A percentile compares a stretch with the other conserved stretches of the same genome.
Evolutionary conservation across 23 red algal species (phyloP).

Genomic region (Gracilaria gracilis): DNA sequence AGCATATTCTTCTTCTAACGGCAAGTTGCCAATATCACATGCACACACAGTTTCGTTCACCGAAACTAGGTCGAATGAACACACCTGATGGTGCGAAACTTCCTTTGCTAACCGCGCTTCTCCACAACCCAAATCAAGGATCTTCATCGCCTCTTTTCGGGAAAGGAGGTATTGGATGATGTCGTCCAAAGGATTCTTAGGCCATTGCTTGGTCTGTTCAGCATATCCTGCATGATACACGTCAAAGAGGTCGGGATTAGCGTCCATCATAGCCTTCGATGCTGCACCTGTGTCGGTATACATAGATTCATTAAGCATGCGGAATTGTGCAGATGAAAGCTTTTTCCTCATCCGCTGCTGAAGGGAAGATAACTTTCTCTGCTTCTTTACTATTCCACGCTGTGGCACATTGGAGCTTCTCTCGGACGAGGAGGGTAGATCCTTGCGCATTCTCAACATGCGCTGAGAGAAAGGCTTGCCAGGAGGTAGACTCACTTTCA

Average conservation of each 20-base stretch:
- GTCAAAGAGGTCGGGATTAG: slow-evolving; percentile 80
- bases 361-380: slow-evolving; percentile 48
- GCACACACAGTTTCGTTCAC: slow-evolving; percentile 71
- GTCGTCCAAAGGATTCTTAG: slow-evolving; percentile 83
- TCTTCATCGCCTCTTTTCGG: slow-evolving; percentile 15
- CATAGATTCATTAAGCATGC: slow-evolving; percentile 77
- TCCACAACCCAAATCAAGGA: slow-evolving; percentile 87
- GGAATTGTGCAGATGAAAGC: slow-evolving; percentile 66
- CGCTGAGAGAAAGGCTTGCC: not conserved
- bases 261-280: slow-evolving; percentile 56
- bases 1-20: slow-evolving; percentile 31
- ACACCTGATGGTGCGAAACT: slow-evolving; percentile 42
- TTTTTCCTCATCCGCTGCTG: slow-evolving; percentile 53
- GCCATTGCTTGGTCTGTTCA: slow-evolving; percentile 88
- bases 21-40: slow-evolving; percentile 85
- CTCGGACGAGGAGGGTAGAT: not conserved
- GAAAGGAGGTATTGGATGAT: slow-evolving; percentile 52
- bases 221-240: slow-evolving; percentile 90
- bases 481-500: not conserved
- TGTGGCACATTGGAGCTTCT: not conserved
- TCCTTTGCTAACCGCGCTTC: slow-evolving; percentile 68
- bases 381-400: slow-evolving; percentile 3
- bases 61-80: slow-evolving; percentile 92
- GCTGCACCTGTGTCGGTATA: slow-evolving; percentile 69
- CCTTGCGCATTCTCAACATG: not conserved